Evolutionary conservation across 495 filamentous ascomycete species (phyloP).

Genomic region (Bacidia gigantensis): DNA sequence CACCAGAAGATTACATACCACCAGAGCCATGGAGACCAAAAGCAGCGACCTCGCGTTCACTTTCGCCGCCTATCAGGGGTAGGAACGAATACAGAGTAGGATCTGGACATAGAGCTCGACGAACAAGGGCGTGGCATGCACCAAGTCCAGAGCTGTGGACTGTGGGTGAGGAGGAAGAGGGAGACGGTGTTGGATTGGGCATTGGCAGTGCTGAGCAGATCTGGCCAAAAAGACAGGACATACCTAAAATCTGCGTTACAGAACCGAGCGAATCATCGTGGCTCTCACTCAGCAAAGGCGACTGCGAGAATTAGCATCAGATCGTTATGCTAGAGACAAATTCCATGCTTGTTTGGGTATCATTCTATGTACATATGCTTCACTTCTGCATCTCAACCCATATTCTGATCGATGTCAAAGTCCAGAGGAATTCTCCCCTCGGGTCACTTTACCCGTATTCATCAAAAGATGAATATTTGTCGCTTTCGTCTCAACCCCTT

Average conservation of each 20-base stretch:
- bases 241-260: no score
- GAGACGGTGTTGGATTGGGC: constrained; percentile 13
- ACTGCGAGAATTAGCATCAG: no score
- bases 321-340: no score
- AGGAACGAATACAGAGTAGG: neutral
- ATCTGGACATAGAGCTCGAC: neutral
- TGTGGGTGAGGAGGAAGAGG: constrained; percentile 23
- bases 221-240: neutral
- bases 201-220: neutral
- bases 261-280: no score
- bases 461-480: no score
- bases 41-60: neutral
- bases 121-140: constrained; percentile 27
- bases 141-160: constrained; percentile 28
- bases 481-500: constrained; percentile 13
- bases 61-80: neutral
- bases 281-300: no score
- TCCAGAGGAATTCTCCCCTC: no score
- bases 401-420: no score
- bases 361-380: no score
- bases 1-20: neutral
- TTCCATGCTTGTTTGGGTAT: no score
- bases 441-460: no score
- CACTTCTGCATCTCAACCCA: no score
- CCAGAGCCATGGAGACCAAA: neutral